Evolutionary conservation across 108 stramenopile species (phyloP), one percentile per base, ranked within the genome.

Genomic region (Cyclotella kingstonii): DNA sequence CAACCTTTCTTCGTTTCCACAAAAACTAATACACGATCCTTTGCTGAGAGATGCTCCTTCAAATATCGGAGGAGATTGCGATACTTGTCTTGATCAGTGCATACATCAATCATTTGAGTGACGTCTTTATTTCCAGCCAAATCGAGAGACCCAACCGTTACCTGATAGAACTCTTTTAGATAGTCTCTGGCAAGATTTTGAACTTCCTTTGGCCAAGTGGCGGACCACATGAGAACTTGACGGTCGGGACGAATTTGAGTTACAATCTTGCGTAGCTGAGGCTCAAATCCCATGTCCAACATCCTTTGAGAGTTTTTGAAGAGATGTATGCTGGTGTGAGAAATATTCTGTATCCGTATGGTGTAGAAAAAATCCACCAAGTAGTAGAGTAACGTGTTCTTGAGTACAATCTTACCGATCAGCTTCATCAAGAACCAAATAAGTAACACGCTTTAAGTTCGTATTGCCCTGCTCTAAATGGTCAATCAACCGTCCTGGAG

Each of bases 241-340:
- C 98, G 91, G 67, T 98, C 97, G 1, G 96, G 95, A 14, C 97
- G 89, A 60, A 98, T 97, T 73, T 97, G 95, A 3, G 67, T 66
- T 31, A 95, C 87, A 65, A 99, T 98, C 58, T 95, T 95, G 8
- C 97, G 93, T 10, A 98, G 84, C 69, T 99, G 99, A 10, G 96
- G 97, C 77, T 99, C 97, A 61, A 97, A 97, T 36, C 97, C 97
- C 97, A 98, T 98, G 76, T 98, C 98, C 28, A 97, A 70, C 98
- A 98, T 98, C 21, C 96, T 90, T 50, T 82, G 29, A 21, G 7
- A n/a, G n/a, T n/a, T n/a, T n/a, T n/a, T n/a, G n/a, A n/a, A n/a
- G n/a, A n/a, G n/a, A n/a, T n/a, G n/a, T n/a, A n/a, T n/a, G n/a
- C n/a, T n/a, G n/a, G n/a, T n/a, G n/a, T n/a, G n/a, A n/a, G n/a